Evolutionary conservation across 257 asterid species (phyloP).

Genomic region (Mentha longifolia): DNA sequence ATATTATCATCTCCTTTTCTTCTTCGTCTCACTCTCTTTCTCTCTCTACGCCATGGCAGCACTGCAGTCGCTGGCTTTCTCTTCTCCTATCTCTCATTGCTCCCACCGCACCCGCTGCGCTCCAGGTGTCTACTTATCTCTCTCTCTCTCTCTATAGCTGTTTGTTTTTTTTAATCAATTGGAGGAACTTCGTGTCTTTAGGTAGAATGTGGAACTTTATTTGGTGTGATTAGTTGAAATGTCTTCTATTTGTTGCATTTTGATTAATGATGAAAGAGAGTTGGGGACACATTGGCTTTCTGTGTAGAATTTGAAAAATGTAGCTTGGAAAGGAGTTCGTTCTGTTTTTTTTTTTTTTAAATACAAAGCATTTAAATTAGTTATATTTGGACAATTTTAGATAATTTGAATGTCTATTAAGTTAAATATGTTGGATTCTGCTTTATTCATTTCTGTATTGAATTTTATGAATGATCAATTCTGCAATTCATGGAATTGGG

Average conservation of each 20-base stretch:
- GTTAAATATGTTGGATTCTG: not conserved
- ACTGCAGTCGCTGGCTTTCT: slow-evolving; percentile 65
- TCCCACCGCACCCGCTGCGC: slow-evolving; percentile 49
- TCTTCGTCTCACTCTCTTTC: slow-evolving; percentile 22
- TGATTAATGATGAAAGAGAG: not conserved
- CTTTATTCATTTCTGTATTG: not conserved
- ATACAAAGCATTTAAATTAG: not conserved
- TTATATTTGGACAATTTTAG: not conserved
- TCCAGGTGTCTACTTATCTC: slow-evolving; percentile 46
- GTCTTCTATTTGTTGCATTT: slow-evolving; percentile 3
- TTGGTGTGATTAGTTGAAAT: slow-evolving; percentile 8
- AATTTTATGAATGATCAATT: not conserved
- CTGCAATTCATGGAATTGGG: not conserved
- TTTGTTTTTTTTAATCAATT: not conserved
- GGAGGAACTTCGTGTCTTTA: not conserved
- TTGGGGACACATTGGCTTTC: not conserved
- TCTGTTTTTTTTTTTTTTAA: not conserved
- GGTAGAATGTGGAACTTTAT: slow-evolving; percentile 11
- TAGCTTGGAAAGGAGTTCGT: not conserved
- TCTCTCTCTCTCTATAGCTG: not conserved
- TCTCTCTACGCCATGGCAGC: slow-evolving; percentile 52
- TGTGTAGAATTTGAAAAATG: not conserved
- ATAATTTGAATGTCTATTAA: not conserved
- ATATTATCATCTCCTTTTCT: slow-evolving; percentile 35
- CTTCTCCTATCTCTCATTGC: slow-evolving; percentile 56